phyloP scores from a whole-genome alignment of 768 basidiomycete genomes.

The Agrocybe praecox region DNA sequence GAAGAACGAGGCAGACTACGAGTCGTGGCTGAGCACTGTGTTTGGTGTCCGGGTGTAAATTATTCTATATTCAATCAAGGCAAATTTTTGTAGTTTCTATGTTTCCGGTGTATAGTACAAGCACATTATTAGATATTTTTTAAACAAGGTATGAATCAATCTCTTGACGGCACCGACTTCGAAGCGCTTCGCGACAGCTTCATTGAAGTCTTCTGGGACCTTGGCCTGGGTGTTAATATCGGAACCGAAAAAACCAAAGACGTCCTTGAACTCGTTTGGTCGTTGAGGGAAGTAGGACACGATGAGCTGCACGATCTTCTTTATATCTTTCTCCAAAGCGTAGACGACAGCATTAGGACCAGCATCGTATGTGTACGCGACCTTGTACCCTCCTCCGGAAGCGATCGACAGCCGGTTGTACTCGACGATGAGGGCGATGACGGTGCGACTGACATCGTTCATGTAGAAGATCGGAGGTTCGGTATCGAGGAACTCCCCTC shows the following conservation, averaged over 20 bases:
- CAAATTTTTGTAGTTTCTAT: no score
- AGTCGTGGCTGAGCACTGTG: slow-evolving; percentile 48
- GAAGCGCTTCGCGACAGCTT: slow-evolving; percentile 71
- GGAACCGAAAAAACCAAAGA: slow-evolving; percentile 33
- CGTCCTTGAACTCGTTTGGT: slow-evolving; percentile 71
- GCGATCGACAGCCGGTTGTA: slow-evolving; percentile 82
- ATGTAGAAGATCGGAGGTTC: slow-evolving; percentile 99
- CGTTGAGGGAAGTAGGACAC: slow-evolving; percentile 86
- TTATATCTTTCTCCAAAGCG: slow-evolving; percentile 74
- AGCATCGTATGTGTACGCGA: slow-evolving; percentile 98
- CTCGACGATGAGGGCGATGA: slow-evolving; percentile 89
- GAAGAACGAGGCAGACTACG: slow-evolving; percentile 43
- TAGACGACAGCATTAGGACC: slow-evolving; percentile 99
- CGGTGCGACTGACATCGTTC: slow-evolving; percentile 95
- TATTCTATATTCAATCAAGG: no score
- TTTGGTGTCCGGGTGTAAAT: slow-evolving; percentile 37
- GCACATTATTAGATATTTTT: neutral
- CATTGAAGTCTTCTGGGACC: slow-evolving; percentile 75
- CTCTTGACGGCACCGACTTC: slow-evolving; percentile 80
- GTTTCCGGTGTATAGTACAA: no score
- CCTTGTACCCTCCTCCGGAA: slow-evolving; percentile 60
- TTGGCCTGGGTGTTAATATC: slow-evolving; percentile 47
- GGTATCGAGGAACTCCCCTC: no score
- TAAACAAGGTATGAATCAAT: slow-evolving; percentile 83
- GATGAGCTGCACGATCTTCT: slow-evolving; percentile 76